A percentile compares a stretch with the other conserved stretches of the same genome.
These are phyloP conservation scores for Chrysanthemum lavandulifolium DNA, from an alignment of 129 eudicot genomes.

Conservation along the genomic window DNA sequence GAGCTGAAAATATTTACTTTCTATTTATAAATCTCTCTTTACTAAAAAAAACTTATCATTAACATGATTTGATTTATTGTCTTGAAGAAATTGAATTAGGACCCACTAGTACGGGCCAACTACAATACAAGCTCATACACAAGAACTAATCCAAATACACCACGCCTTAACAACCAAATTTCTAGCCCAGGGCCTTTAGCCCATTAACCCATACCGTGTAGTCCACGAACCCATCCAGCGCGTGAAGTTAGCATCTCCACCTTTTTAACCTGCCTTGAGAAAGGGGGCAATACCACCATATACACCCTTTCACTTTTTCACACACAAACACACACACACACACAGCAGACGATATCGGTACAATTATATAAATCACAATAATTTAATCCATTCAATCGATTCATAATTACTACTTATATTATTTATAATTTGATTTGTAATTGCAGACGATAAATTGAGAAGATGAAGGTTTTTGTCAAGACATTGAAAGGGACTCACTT, in stretches of 20 bases:
- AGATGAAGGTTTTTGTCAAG: slow-evolving; percentile 83
- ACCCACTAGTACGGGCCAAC: too few relatives aligned
- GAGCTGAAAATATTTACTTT: too few relatives aligned
- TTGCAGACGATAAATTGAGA: slow-evolving; percentile 25
- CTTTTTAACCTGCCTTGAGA: slow-evolving; percentile 37
- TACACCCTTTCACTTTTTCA: slow-evolving; percentile 21
- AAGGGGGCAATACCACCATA: slow-evolving; percentile 41
- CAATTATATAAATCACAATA: slow-evolving; percentile 3
- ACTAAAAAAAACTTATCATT: too few relatives aligned
- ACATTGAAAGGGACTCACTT: slow-evolving; percentile 78
- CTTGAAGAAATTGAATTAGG: too few relatives aligned
- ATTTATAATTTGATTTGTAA: slow-evolving; percentile 15
- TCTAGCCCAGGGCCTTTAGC: too few relatives aligned
- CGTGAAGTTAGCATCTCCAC: slow-evolving; percentile 17
- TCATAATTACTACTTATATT: background rate
- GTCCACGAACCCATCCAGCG: background rate
- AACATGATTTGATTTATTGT: too few relatives aligned
- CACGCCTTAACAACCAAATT: too few relatives aligned
- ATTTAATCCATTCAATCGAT: slow-evolving; percentile 14
- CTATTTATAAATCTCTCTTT: too few relatives aligned
- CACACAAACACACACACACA: background rate
- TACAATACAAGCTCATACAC: too few relatives aligned
- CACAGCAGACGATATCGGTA: slow-evolving; percentile 31
- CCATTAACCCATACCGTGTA: slow-evolving; percentile 3
- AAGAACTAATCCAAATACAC: too few relatives aligned